Evolutionary conservation across 768 basidiomycete genomes (phyloP).

Genomic region (Boletus sensibilis): DNA sequence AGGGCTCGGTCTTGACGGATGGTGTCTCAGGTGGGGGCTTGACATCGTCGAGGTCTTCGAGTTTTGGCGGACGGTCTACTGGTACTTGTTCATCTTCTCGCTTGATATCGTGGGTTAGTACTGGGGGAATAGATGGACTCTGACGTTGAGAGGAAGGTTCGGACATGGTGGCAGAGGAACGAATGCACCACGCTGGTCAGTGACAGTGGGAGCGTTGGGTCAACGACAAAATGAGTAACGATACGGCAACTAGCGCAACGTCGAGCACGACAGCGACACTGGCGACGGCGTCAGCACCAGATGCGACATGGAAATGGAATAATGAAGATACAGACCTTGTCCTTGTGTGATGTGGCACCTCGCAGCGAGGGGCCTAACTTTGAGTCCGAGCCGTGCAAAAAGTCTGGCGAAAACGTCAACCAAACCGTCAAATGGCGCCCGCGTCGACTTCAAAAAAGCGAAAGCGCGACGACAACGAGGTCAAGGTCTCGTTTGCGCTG

Average conservation of each 20-base stretch:
- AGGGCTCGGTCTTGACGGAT: slow-evolving; percentile 30
- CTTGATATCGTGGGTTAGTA: slow-evolving; percentile 13
- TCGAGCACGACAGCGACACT: slow-evolving; percentile 18
- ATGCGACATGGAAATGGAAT: slow-evolving; percentile 1
- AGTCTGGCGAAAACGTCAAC: slow-evolving; percentile 16
- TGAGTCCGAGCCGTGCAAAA: neutral
- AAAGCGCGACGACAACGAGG: slow-evolving; percentile 42
- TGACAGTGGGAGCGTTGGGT: slow-evolving; percentile 11
- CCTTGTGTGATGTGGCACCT: slow-evolving; percentile 19
- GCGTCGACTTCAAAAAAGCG: slow-evolving; percentile 43
- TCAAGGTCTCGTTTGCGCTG: slow-evolving; percentile 37
- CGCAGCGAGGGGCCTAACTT: neutral
- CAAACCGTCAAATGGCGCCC: slow-evolving; percentile 20
- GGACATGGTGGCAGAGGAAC: slow-evolving; percentile 30
- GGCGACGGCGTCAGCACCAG: slow-evolving; percentile 14
- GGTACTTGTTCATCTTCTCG: slow-evolving; percentile 8
- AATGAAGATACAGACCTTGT: slow-evolving; percentile 22
- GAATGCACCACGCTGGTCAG: slow-evolving; percentile 18
- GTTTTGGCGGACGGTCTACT: slow-evolving; percentile 11
- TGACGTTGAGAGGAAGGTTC: slow-evolving; percentile 28
- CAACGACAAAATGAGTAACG: slow-evolving; percentile 26
- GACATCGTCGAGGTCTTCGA: slow-evolving; percentile 25
- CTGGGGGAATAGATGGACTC: slow-evolving; percentile 23
- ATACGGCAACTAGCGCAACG: slow-evolving; percentile 20
- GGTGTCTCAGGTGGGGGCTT: slow-evolving; percentile 30